Evolutionary conservation across 2,329 filamentous ascomycete species (phyloP), one percentile per base, ranked within the genome.

Genomic region (Colletotrichum sp.): DNA sequence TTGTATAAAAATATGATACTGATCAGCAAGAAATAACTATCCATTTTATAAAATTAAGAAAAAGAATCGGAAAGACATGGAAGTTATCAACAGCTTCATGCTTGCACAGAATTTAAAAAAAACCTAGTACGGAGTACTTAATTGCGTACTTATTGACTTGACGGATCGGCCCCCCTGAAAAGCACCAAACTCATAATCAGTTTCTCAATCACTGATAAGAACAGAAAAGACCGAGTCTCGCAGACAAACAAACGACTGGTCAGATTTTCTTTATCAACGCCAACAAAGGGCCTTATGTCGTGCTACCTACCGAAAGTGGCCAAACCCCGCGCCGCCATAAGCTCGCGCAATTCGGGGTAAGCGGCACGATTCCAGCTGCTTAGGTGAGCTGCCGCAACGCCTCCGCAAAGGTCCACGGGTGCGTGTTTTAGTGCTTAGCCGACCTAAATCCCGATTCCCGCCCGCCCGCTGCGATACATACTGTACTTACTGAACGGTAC

Each of bases 341-440:
- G 59, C 33, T 63, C 59, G 59, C 59, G 59, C 59, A 63, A 63
- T 63, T 36, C 31, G 33, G 31, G 59, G 59, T 27, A 36, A 63
- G 33, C 27, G 59, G 59, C 43, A 51, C 43, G n/a, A 51, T 51
- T 51, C 43, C 43, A 51, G 43, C 12, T 51, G 59, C 31, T 63
- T 63, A 63, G 59, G 59, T 36, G 59, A 36, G 31, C 31, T 63
- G 33, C 18, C 21, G 31, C 31, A 63, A 36, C 21, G 33, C 24
- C 33, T 36, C 59, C 59, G 36, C 21, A 24, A n/a, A 31, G 29
- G 29, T 31, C 29, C 29, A 31, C 29, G 29, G 29, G 29, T 31
- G 29, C 18, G 36, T 36, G 31, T 63, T 63, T 63, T 63, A 36
- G 59, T 36, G 33, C 15, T 38, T 38, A 63, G 59, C 43, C 43